Percentiles rank a stretch among this genome's conserved stretches.
These are phyloP conservation scores for Laburnicola sp. DNA, from an alignment of 2,329 filamentous ascomycete genomes.

Conservation along the genomic window DNA sequence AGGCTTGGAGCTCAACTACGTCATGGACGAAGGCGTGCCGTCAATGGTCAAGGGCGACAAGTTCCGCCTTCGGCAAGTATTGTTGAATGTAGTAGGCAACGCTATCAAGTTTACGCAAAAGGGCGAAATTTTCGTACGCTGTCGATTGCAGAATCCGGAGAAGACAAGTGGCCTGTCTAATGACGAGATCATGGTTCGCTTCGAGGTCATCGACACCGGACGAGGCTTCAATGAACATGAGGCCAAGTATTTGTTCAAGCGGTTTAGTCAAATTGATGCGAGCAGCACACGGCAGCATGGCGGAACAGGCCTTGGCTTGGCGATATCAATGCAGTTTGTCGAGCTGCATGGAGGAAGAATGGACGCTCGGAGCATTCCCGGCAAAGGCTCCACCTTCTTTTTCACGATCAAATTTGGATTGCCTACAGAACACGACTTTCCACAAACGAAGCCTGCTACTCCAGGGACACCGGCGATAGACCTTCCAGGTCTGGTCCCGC, in stretches of 20 bases:
- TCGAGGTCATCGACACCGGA: conserved; percentile 90
- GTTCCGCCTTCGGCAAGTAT: conserved; percentile 88
- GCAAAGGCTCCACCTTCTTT: conserved; percentile 75
- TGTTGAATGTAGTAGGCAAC: conserved; percentile 95
- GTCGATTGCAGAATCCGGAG: conserved; percentile 62
- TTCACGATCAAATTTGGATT: conserved; percentile 72
- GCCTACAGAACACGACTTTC: conserved; percentile 64
- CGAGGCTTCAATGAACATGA: conserved; percentile 87
- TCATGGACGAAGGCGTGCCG: conserved; percentile 89
- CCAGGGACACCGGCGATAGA: conserved; percentile 40
- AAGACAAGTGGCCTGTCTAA: conserved; percentile 39
- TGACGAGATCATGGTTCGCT: conserved; percentile 78
- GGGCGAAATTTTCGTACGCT: conserved; percentile 90
- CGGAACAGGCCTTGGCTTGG: conserved; percentile 88
- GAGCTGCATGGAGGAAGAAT: conserved; percentile 92
- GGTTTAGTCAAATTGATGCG: conserved; percentile 94
- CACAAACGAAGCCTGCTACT: conserved; percentile 29
- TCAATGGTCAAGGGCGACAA: conserved; percentile 91
- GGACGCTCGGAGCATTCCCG: conserved; percentile 79
- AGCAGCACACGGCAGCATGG: conserved; percentile 93
- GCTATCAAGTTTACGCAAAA: conserved; percentile 94
- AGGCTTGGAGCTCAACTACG: conserved; percentile 89
- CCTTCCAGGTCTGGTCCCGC: conserved; percentile 19
- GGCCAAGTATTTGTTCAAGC: conserved; percentile 91
- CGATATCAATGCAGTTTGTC: conserved; percentile 93